Percentiles rank a stretch among this genome's conserved stretches.
phyloP scores from a whole-genome alignment of 2,329 filamentous ascomycete genomes.

The Fonsecaea monophora region DNA sequence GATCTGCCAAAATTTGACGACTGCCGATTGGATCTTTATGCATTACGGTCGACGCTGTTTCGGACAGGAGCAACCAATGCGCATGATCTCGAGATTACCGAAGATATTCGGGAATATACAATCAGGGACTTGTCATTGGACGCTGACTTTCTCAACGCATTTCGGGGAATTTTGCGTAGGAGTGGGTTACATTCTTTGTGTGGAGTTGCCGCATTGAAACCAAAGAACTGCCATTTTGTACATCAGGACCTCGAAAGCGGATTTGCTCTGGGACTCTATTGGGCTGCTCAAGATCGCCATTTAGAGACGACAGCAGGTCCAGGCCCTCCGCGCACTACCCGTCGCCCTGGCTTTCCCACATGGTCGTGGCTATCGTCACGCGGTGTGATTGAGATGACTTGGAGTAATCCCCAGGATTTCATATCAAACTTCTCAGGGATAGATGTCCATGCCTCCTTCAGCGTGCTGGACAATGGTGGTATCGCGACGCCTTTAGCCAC shows the following conservation, averaged over 20 bases:
- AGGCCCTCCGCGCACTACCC: slow-evolving; percentile 11
- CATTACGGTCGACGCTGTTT: slow-evolving; percentile 10
- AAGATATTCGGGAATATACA: slow-evolving; percentile 20
- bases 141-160: slow-evolving; percentile 19
- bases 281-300: slow-evolving; percentile 6
- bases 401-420: slow-evolving; percentile 14
- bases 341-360: slow-evolving; percentile 7
- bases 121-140: slow-evolving; percentile 7
- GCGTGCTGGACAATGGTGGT: not conserved
- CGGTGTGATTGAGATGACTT: slow-evolving; percentile 16
- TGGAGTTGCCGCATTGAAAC: slow-evolving; percentile 2
- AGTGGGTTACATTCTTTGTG: not conserved
- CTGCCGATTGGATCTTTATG: slow-evolving; percentile 7
- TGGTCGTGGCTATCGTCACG: slow-evolving; percentile 18
- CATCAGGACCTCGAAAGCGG: slow-evolving; percentile 2
- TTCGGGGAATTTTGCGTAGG: slow-evolving; percentile 11
- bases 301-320: slow-evolving; percentile 1
- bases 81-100: slow-evolving; percentile 16
- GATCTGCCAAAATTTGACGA: not conserved
- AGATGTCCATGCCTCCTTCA: slow-evolving; percentile 6
- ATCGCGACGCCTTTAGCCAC: not conserved
- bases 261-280: slow-evolving; percentile 9
- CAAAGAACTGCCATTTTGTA: not conserved
- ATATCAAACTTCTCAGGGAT: slow-evolving; percentile 2
- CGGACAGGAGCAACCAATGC: slow-evolving; percentile 4